Base-by-base conservation (phyloP, 2,329 filamentous ascomycete species). In the Cordyceps cicadae region DNA sequence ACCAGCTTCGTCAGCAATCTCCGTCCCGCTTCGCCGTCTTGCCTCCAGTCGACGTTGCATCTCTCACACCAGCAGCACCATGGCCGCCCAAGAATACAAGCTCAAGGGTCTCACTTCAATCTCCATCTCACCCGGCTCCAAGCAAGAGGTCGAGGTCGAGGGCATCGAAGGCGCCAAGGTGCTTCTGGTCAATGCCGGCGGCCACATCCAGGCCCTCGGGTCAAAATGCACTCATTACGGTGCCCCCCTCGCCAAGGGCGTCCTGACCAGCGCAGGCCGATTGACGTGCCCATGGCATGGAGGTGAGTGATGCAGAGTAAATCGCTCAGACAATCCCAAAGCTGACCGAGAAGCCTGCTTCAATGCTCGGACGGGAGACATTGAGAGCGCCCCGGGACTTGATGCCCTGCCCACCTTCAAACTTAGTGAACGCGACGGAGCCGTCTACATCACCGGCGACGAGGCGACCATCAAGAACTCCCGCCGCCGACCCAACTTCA, bases 271-370 rank as follows among this genome's bases (percentile, higher is more conserved):
- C 3, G 87, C 89, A 66, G 94, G 94, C 5, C 83, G 91, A 55
- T 75, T 99, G 64, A 96, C 90, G 7, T 99, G 94, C 72, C 92
- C 93, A 3, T 97, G 94, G 94, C 93, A 97, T 72, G 93, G 93
- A 77, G 91, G 90, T 94, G 72, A 65, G 80, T 72, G 19, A 29
- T 34, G 32, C 0, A 9, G 17, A 9, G 29, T 9, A 17, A 4
- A 21, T 8, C 5, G 15, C 4, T 19, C 55, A 32, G 52, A 26
- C 12, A 19, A 4, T 17, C 11, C n/a, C 21, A 21, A 52, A 50
- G 8, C 55, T 41, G 21, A 59, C 15, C 14, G 5, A 34, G 12
- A 64, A 92, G 94, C 94, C 61, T 99, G 94, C 79, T 99, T 97
- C 77, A 94, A 91, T 64, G 85, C 90, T 64, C 82, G 83, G 60